Conservation (phyloP, 768 basidiomycete genomes). For the Naganishia randhawae region DNA sequence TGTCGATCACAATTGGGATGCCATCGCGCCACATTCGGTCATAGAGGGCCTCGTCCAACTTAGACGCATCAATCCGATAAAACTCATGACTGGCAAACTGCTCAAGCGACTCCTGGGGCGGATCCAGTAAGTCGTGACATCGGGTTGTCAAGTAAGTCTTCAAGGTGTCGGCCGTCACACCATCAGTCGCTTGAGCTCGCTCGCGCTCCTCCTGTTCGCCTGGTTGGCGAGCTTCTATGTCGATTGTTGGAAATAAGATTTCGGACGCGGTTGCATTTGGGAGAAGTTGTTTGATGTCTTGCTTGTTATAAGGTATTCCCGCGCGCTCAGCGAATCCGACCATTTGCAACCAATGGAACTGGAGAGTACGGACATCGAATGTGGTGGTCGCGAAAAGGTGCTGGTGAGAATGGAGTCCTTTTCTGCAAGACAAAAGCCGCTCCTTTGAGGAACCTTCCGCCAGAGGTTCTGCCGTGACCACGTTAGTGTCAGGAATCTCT, state of each 20-base stretch:
- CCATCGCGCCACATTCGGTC: slow-evolving; percentile 68
- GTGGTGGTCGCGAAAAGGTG: slow-evolving; percentile 13
- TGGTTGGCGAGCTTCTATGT: background rate
- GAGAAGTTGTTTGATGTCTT: slow-evolving; percentile 9
- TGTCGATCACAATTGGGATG: slow-evolving; percentile 72
- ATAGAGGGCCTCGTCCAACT: slow-evolving; percentile 63
- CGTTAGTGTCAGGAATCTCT: slow-evolving; percentile 58
- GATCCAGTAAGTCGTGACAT: background rate
- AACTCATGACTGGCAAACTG: slow-evolving; percentile 56
- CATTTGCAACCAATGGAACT: slow-evolving; percentile 19
- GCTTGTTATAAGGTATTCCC: background rate
- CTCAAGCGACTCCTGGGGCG: slow-evolving; percentile 31
- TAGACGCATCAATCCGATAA: slow-evolving; percentile 54
- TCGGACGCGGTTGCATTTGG: background rate
- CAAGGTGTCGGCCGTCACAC: background rate
- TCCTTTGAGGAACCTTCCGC: slow-evolving; percentile 51
- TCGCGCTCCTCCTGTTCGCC: slow-evolving; percentile 22
- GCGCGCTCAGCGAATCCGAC: background rate
- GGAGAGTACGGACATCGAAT: slow-evolving; percentile 1
- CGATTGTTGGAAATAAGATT: slow-evolving; percentile 4
- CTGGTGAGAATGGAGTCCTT: background rate
- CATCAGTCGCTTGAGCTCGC: background rate
- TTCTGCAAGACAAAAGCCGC: background rate
- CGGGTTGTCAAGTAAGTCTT: background rate
- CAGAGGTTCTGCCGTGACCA: slow-evolving; percentile 59